These are phyloP conservation scores for Acacia melanoxylon DNA, from an alignment of 306 rosid genomes.

Conservation along the genomic window DNA sequence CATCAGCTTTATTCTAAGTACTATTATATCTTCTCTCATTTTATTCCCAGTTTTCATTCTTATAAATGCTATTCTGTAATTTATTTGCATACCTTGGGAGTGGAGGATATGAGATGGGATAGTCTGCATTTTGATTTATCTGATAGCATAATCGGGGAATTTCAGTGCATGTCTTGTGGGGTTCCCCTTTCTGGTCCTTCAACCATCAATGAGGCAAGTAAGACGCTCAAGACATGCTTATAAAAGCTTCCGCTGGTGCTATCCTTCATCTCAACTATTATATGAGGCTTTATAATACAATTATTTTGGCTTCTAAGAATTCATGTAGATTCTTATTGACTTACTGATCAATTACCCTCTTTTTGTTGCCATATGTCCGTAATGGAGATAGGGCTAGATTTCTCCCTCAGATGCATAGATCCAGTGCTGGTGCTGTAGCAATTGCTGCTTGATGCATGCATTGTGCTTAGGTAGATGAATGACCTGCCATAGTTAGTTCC, in stretches of 20 bases:
- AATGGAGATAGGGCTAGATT: slow-evolving; percentile 7
- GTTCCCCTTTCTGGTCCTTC: neutral
- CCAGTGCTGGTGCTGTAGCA: slow-evolving; percentile 24
- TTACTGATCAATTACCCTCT: neutral
- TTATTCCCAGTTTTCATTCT: slow-evolving; percentile 13
- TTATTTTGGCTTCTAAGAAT: neutral
- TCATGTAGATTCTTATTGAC: neutral
- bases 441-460: neutral
- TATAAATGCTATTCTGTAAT: neutral
- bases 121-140: neutral
- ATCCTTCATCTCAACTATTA: neutral
- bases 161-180: neutral
- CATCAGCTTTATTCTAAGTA: neutral
- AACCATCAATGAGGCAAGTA: neutral
- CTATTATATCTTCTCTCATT: neutral
- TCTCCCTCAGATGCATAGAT: slow-evolving; percentile 15
- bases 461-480: neutral
- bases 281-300: neutral
- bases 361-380: neutral
- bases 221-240: neutral
- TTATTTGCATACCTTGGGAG: neutral
- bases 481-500: slow-evolving; percentile 1
- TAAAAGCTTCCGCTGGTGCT: neutral
- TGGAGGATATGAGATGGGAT: neutral
- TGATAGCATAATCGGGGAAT: neutral